These are phyloP conservation scores for Puccinia horiana DNA, from an alignment of 1,284 basidiomycete genomes.

Conservation along the genomic window DNA sequence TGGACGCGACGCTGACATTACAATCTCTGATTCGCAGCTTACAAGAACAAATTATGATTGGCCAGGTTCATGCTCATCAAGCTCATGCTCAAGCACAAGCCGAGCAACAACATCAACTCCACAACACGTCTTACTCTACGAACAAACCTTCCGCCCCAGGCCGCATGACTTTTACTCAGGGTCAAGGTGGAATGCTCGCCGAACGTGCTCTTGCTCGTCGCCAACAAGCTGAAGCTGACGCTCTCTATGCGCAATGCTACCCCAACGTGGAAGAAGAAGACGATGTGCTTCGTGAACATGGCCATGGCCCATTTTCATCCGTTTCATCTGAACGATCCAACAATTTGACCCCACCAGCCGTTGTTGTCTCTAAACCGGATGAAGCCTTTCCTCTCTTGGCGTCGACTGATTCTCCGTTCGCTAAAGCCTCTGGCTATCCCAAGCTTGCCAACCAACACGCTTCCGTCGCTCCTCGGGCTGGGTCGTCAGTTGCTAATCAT, in stretches of 20 bases:
- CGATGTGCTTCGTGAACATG: constrained; percentile 24
- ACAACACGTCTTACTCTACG: constrained; percentile 16
- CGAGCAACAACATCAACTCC: constrained; percentile 32
- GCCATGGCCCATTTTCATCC: neutral
- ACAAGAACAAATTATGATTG: constrained; percentile 49
- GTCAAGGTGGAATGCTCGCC: constrained; percentile 25
- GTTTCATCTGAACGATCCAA: constrained; percentile 4
- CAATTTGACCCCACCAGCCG: constrained; percentile 28
- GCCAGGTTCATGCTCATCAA: constrained; percentile 45
- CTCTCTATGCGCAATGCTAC: constrained; percentile 30
- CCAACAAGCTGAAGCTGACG: constrained; percentile 38
- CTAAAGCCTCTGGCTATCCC: neutral
- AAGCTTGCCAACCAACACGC: neutral
- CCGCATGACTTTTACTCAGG: constrained; percentile 39
- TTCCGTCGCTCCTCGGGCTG: neutral
- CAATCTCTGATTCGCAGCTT: neutral
- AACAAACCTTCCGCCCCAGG: constrained; percentile 9
- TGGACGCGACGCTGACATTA: neutral
- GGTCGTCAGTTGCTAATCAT: neutral
- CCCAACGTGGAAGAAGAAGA: constrained; percentile 45
- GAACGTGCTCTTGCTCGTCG: constrained; percentile 39
- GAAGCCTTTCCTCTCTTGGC: constrained; percentile 34
- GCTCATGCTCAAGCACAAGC: constrained; percentile 47
- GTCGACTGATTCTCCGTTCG: neutral
- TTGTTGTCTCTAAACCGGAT: constrained; percentile 41